These are phyloP conservation scores for Helicostylum pulchrum DNA, from an alignment of 192 early-diverging fungal genomes.

Conservation along the genomic window DNA sequence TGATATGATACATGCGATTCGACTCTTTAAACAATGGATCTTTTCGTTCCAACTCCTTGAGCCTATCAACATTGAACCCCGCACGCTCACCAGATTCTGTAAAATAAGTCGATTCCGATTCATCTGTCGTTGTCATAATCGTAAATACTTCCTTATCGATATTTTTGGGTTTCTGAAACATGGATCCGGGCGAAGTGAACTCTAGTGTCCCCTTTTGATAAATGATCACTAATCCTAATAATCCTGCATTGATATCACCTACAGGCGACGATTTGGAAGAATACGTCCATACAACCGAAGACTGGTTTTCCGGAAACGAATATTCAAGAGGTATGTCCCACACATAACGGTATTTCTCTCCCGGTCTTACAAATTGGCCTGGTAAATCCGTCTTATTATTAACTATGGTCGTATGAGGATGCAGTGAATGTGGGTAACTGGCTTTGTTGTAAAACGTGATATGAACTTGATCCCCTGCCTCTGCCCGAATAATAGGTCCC, in stretches of 20 bases:
- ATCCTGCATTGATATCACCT: constrained; percentile 35
- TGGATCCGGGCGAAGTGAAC: constrained; percentile 16
- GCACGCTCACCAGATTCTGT: constrained; percentile 14
- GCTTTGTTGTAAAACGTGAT: constrained; percentile 37
- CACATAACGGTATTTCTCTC: constrained; percentile 28
- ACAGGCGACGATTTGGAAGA: constrained; percentile 27
- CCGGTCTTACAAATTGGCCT: constrained; percentile 17
- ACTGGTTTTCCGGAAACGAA: constrained; percentile 25
- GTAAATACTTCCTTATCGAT: constrained; percentile 35
- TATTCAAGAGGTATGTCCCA: constrained; percentile 32
- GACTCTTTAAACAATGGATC: constrained; percentile 35
- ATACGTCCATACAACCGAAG: constrained; percentile 37
- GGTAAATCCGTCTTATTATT: background rate
- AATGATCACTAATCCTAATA: constrained; percentile 36
- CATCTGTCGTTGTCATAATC: constrained; percentile 35
- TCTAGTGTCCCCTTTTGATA: constrained; percentile 31
- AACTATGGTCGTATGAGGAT: constrained; percentile 28
- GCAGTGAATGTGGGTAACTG: constrained; percentile 24
- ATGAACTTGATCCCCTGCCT: constrained; percentile 33
- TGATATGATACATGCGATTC: constrained; percentile 40
- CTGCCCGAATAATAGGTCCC: constrained; percentile 41
- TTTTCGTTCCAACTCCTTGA: background rate
- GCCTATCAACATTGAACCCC: background rate
- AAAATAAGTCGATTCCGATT: constrained; percentile 25
- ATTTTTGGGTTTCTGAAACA: constrained; percentile 12